Base-by-base conservation (phyloP, 805 yeast species). In the Candida maris region DNA sequence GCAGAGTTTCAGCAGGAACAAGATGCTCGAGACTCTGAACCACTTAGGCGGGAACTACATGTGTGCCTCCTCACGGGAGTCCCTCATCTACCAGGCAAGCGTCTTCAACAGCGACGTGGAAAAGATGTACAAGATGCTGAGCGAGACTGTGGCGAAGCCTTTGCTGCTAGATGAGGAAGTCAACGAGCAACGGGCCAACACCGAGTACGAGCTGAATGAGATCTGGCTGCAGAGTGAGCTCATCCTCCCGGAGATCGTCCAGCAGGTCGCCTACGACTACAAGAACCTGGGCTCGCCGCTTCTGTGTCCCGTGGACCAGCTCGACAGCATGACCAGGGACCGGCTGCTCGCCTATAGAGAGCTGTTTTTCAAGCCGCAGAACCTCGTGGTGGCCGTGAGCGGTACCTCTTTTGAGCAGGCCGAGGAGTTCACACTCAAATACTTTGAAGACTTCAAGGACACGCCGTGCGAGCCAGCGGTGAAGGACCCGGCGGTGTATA, bases 51-150 rank as follows among this genome's bases (percentile, higher is more conserved):
- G 97, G 10, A 91, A 88, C 59, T 88, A 84, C 62, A 89, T 86
- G 78, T 85, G 95, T 54, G 82, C 95, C 1, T 83, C 96, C 0
- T 85, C 94, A 6, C 73, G 98, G 54, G 98, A 93, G 60, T 75
- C 94, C 4, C 72, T 91, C 67, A 77, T 91, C 65, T 93, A 93
- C 61, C 97, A 93, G 62, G 94, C 97, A 1, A 81, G 95, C 3
- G 95, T 88, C 1, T 91, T 93, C 71, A 89, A 89, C 57, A 70
- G 72, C 30, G 96, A 89, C 54, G 79, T 83, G 7, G 91, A 77
- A 26, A 67, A 70, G 46, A 87, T 93, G 95, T 76, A 85, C 45
- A 73, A 73, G 30, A 67, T 86, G 30, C 67, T 93, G 49, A 65
- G 85, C 18, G 89, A 88, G 46, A 86, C 97, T 0, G 81, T 91